phyloP scores from a whole-genome alignment of 2,329 filamentous ascomycete genomes.

The Pestalotiopsis sp. region DNA sequence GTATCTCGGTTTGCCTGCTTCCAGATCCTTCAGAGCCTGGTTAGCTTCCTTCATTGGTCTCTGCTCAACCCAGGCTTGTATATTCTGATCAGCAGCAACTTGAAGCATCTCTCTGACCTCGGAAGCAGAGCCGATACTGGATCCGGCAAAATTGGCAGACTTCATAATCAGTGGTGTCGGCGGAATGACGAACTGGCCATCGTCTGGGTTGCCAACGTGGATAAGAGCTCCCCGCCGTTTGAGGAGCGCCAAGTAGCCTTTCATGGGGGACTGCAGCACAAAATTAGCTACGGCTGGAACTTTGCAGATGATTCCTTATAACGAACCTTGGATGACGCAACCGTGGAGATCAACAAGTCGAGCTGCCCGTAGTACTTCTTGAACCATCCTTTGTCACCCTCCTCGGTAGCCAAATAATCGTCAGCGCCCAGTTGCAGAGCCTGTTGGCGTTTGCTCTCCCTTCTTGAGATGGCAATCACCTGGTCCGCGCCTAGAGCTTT shows the following conservation, averaged over 20 bases:
- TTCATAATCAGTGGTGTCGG: conserved; percentile 40
- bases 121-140: conserved; percentile 41
- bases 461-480: conserved; percentile 55
- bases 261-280: conserved; percentile 50
- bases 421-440: conserved; percentile 53
- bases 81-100: conserved; percentile 46
- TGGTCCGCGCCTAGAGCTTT: conserved; percentile 61
- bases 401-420: conserved; percentile 35
- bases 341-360: conserved; percentile 56
- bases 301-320: too few species aligned
- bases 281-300: too few species aligned
- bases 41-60: conserved; percentile 17
- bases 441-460: conserved; percentile 48
- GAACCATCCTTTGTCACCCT: conserved; percentile 49
- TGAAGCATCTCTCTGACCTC: conserved; percentile 54
- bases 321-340: conserved; percentile 36
- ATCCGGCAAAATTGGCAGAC: conserved; percentile 45
- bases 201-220: conserved; percentile 65
- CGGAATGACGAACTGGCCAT: conserved; percentile 24
- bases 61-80: conserved; percentile 43
- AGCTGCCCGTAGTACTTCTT: conserved; percentile 47
- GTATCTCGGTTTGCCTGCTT: conserved; percentile 14
- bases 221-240: conserved; percentile 61
- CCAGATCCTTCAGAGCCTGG: conserved; percentile 13
- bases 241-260: conserved; percentile 59